Evolutionary conservation across 2,329 filamentous ascomycete genomes (phyloP), one percentile per base, ranked within the genome.

Genomic region (Eurotiales sp.): DNA sequence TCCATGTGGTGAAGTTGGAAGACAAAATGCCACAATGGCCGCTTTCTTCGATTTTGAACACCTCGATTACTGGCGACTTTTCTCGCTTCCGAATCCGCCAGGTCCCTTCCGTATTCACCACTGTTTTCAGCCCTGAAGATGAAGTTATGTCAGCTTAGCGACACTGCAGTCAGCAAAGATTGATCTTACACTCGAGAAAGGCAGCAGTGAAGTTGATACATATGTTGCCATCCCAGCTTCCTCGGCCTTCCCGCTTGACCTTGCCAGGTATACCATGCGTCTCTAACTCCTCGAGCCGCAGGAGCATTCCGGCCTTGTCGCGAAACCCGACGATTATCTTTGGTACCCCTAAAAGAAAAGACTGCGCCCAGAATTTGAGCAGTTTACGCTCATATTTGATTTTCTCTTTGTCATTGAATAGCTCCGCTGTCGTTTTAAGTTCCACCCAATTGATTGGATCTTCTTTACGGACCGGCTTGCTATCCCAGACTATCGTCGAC

Each of bases 311-410:
- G 50, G 85, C 64, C 51, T 79, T 82, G 29, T 81, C 85, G 43
- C 93, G 84, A 67, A 93, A 96, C 1, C 93, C 93, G 25, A 99
- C 87, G 41, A 96, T 83, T 58, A 99, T 89, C 59, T 86, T 93
- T 0, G 90, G 90, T 1, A 97, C 91, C 36, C 92, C 92, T 2
- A 99, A 84, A 2, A 99, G 77, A 64, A 96, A 99, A 0, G 88
- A 95, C 69, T 97, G 93, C 12, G 92, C 89, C 93, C 93, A 99
- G 72, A 92, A 96, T 64, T 95, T 95, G 70, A 95, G 81, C 50
- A 97, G 79, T 67, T 97, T 97, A 44, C 88, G 82, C 70, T 96
- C 88, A 65, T 92, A 96, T 56, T 84, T 86, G 17, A 85, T 71
- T 63, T 83, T 77, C 61, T 93, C 88, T 42, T 82, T 79, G 1